Evolutionary conservation across 164 flowering plant species (phyloP), one percentile per base, ranked within the genome.

Genomic region (Kalanchoe fedtschenkoi): DNA sequence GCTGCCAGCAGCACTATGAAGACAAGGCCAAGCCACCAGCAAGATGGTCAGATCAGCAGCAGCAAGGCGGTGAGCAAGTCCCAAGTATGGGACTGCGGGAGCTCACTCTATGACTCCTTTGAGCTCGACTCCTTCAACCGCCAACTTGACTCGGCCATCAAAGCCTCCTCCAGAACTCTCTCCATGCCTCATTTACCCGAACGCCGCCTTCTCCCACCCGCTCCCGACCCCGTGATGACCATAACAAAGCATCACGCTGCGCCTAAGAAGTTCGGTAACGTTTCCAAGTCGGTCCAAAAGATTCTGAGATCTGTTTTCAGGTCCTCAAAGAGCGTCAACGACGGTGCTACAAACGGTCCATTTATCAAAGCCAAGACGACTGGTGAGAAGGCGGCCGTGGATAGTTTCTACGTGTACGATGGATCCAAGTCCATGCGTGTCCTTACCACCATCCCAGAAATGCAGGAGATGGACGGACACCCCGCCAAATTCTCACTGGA

Each of bases 91-190:
- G 98, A 92, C 51, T 84, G 96, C 57, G 93, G 72, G 8, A 92
- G 98, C 70, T 67, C 86, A 0, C 89, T 91, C 29, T 91, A 91
- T 69, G 98, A 91, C 69, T 91, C 98, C 17, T 86, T 86, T 73
- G 98, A 92, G 87, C 83, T 84, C 58, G 77, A 81, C 26, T 83
- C 98, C 0, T 82, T 92, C 81, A 69, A 79, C n/a, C 84, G 76
- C 22, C 93, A 87, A 32, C 93, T 92, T 30, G 82, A 87, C 66
- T 80, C 86, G 0, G 93, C 95, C 66, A 82, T 89, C n/a, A 29
- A 21, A 22, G 9, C 59, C 26, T 32, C 58, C 71, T 39, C 73
- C 91, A 67, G 86, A 58, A 73, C 80, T 41, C 29, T 78, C n/a
- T 89, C 97, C 30, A 85, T 89, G 95, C 88, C 95, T 0, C 95